Evolutionary conservation across 345 rosid species (phyloP).

Genomic region (Eutrema heterophyllum): DNA sequence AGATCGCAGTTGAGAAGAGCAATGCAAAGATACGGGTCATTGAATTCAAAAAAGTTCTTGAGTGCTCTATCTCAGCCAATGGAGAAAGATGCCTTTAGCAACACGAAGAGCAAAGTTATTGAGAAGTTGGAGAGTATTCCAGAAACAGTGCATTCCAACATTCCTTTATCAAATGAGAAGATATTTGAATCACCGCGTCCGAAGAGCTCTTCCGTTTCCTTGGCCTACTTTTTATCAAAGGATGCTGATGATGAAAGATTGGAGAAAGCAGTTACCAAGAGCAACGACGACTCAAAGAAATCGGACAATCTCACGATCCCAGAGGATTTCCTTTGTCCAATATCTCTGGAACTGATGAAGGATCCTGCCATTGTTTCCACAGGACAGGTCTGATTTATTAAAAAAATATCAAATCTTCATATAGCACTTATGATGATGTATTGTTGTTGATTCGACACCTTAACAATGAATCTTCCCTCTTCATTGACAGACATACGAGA

Average conservation of each 20-base stretch:
- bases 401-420: not conserved
- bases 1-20: slow-evolving; percentile 80
- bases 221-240: slow-evolving; percentile 32
- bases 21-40: slow-evolving; percentile 54
- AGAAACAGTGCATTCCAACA: slow-evolving; percentile 4
- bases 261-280: slow-evolving; percentile 33
- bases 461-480: not conserved
- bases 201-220: slow-evolving; percentile 32
- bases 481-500: slow-evolving; percentile 84
- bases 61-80: slow-evolving; percentile 45
- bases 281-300: slow-evolving; percentile 43
- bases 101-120: slow-evolving; percentile 27
- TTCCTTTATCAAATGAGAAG: slow-evolving; percentile 17
- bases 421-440: not conserved
- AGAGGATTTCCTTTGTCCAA: slow-evolving; percentile 84
- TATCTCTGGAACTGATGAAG: slow-evolving; percentile 86
- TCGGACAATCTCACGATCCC: slow-evolving; percentile 52
- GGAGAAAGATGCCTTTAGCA: slow-evolving; percentile 35
- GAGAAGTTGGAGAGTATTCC: slow-evolving; percentile 28
- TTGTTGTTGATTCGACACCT: not conserved
- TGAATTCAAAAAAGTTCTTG: slow-evolving; percentile 43
- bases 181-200: slow-evolving; percentile 24
- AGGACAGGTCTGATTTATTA: slow-evolving; percentile 51
- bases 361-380: slow-evolving; percentile 93
- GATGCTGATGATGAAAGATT: slow-evolving; percentile 35